Evolutionary conservation across 805 yeast species (phyloP).

Genomic region (Saccharomycopsis fermentans): DNA sequence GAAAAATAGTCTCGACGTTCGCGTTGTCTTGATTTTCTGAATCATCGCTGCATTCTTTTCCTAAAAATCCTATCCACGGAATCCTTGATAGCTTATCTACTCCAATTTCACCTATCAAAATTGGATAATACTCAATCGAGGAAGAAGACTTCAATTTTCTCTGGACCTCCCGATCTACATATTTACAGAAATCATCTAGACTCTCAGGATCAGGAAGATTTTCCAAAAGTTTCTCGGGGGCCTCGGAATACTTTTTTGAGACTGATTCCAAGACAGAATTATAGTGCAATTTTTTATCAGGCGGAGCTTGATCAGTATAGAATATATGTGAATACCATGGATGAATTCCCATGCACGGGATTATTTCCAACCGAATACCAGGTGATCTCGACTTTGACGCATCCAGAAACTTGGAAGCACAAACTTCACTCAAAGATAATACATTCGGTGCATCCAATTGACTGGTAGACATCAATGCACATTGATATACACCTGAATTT

Average conservation of each 20-base stretch:
- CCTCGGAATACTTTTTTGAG: slow-evolving; percentile 12
- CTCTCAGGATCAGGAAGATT: slow-evolving; percentile 53
- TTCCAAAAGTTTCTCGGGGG: slow-evolving; percentile 29
- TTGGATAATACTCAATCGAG: neutral
- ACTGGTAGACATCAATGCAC: slow-evolving; percentile 39
- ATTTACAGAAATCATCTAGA: slow-evolving; percentile 27
- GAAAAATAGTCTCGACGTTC: slow-evolving; percentile 3
- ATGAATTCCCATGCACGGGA: slow-evolving; percentile 65
- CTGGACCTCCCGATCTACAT: slow-evolving; percentile 14
- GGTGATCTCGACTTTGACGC: neutral
- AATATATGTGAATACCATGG: slow-evolving; percentile 83
- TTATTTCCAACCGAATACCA: neutral
- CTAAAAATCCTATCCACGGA: slow-evolving; percentile 49
- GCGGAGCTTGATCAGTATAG: slow-evolving; percentile 20
- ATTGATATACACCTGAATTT: neutral
- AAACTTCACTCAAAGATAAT: slow-evolving; percentile 12
- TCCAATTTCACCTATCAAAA: slow-evolving; percentile 83
- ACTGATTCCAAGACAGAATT: slow-evolving; percentile 33
- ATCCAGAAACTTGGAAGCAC: neutral
- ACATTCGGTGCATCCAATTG: slow-evolving; percentile 28
- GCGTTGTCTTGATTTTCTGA: slow-evolving; percentile 7
- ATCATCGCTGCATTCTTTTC: slow-evolving; percentile 24
- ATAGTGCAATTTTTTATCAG: slow-evolving; percentile 47
- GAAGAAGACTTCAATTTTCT: neutral
- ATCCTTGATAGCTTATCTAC: slow-evolving; percentile 67